Evolutionary conservation across 306 rosid species (phyloP).

Genomic region (Luffa aegyptiaca): DNA sequence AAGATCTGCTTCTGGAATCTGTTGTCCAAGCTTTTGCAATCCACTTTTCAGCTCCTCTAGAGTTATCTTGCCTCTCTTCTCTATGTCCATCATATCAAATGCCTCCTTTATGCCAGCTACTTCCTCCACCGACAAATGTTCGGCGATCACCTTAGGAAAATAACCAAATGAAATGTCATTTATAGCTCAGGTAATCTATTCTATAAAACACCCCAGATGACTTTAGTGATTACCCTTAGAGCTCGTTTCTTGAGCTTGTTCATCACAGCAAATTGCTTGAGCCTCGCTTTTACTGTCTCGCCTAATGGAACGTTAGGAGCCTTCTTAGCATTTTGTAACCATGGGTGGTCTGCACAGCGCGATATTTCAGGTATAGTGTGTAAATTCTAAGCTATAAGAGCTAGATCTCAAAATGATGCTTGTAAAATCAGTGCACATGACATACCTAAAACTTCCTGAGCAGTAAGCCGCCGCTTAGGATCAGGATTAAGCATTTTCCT

Average conservation of each 20-base stretch:
- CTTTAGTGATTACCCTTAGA: constrained; percentile 28
- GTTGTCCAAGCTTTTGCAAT: constrained; percentile 42
- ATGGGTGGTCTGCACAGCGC: constrained; percentile 34
- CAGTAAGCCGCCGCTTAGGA: constrained; percentile 36
- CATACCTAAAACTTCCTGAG: constrained; percentile 42
- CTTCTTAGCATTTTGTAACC: constrained; percentile 53
- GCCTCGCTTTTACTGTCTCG: constrained; percentile 54
- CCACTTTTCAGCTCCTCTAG: constrained; percentile 39
- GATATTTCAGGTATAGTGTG: not conserved
- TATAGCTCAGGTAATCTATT: not conserved
- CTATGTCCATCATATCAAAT: constrained; percentile 40
- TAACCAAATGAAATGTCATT: constrained; percentile 3
- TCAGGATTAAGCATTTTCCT: constrained; percentile 41
- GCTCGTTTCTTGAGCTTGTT: constrained; percentile 57
- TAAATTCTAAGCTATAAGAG: not conserved
- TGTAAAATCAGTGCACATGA: not conserved
- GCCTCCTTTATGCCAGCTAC: constrained; percentile 56
- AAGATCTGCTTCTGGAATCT: constrained; percentile 46
- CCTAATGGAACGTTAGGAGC: constrained; percentile 58
- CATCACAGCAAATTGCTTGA: constrained; percentile 52
- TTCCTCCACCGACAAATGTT: constrained; percentile 49
- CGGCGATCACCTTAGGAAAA: constrained; percentile 40
- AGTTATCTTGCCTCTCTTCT: constrained; percentile 34
- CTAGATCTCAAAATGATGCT: not conserved
- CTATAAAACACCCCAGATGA: not conserved